These are phyloP conservation scores for Talaromyces rugulosus DNA, from an alignment of 2,329 filamentous ascomycete genomes.

Conservation along the genomic window DNA sequence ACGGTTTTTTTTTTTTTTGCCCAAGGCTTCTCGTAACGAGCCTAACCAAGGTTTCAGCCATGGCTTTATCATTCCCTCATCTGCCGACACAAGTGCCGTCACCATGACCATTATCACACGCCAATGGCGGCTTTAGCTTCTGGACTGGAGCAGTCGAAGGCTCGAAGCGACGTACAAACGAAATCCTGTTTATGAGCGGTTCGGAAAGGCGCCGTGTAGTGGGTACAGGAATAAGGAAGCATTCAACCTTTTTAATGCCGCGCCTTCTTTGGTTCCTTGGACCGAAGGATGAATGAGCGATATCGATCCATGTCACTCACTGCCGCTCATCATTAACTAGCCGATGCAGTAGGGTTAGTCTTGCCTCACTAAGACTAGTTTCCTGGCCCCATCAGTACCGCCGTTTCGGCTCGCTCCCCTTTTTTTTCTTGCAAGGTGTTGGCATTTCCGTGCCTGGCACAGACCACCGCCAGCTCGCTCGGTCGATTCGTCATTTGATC, in stretches of 20 bases:
- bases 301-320: background rate
- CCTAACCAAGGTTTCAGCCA: background rate
- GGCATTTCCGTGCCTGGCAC: background rate
- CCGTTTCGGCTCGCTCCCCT: background rate
- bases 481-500: background rate
- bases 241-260: background rate
- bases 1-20: no score
- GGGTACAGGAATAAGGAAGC: background rate
- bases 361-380: no score
- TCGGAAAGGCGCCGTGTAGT: background rate
- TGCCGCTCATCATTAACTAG: background rate
- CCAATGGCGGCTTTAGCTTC: background rate
- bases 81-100: background rate
- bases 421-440: background rate
- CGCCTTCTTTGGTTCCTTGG: background rate
- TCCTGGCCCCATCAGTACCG: no score
- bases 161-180: background rate
- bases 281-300: background rate
- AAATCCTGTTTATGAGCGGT: background rate
- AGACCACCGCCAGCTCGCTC: background rate
- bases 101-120: background rate
- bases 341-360: background rate
- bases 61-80: background rate
- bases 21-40: background rate
- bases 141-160: background rate